Base-by-base conservation (phyloP, 306 rosid genomes). In the Vachellia collinsii region DNA sequence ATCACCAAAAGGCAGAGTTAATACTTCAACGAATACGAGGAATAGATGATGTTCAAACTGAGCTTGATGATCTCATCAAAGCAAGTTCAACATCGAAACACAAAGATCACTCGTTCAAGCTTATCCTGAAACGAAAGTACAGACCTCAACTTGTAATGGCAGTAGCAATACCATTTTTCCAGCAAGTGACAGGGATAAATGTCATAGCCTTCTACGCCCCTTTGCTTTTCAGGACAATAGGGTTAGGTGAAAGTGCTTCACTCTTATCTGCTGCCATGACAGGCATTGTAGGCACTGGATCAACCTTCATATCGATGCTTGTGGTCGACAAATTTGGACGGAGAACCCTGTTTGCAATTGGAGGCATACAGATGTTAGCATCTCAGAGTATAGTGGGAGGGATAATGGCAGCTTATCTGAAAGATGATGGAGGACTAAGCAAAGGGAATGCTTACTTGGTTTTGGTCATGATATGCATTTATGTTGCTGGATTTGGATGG, bases 21-120 rank as follows among this genome's bases (percentile, higher is more conserved):
- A 80, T 85, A 86, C 90, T 91, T 65, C 92, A 71, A 74, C 85
- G 79, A 7, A 86, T 61, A 25, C 67, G 39, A 44, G 91, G 93
- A 47, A 66, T 46, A 3, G 83, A 79, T 5, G 87, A 87, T 4
- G 87, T 89, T n/a, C 81, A 87, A 51, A 80, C 70, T 34, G 91
- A 89, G 42, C 70, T 61, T 61, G 67, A 61, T 23, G 37, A 19
- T 1, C 67, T 61, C 38, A 61, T 25, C 16, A 25, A 61, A 23
- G 67, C 67, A 25, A 61, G 38, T 61, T 61, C 67, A 11, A 23
- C 38, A 25, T 25, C 39, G 25, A 61, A 61, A 61, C 39, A 61
- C 67, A 1, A 19, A 56, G 48, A 50, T 23, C 39, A 61, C 39
- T 25, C 38, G 3, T 61, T 61, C 39, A 61, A 61, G 39, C 38